Conservation (phyloP, 1,284 basidiomycete genomes). For the Xanthoconium separans region DNA sequence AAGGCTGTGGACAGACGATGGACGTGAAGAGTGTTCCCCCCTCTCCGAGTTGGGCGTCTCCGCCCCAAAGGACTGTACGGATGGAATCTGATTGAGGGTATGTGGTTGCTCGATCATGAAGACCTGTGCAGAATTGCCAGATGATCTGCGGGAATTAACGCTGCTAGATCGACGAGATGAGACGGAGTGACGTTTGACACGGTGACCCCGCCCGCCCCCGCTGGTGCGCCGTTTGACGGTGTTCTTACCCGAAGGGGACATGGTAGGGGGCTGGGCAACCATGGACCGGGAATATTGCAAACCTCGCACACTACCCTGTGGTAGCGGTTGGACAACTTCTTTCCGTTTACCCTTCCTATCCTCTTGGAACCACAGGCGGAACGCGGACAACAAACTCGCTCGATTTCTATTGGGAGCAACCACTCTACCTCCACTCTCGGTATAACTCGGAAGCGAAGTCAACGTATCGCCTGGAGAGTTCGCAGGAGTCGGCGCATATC, state of each 20-base stretch:
- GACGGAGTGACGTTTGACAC: slow-evolving; percentile 59
- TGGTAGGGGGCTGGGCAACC: slow-evolving; percentile 13
- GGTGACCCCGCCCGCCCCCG: slow-evolving; percentile 46
- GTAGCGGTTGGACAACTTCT: slow-evolving; percentile 33
- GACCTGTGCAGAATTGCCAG: slow-evolving; percentile 63
- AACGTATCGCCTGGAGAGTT: slow-evolving; percentile 54
- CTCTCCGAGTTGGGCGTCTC: slow-evolving; percentile 78
- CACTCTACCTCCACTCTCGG: slow-evolving; percentile 35
- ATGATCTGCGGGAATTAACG: slow-evolving; percentile 76
- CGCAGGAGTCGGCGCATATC: slow-evolving; percentile 44
- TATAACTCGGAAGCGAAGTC: slow-evolving; percentile 56
- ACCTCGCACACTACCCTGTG: slow-evolving; percentile 30
- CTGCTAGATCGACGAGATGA: slow-evolving; percentile 80
- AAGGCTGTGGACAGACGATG: slow-evolving; percentile 72
- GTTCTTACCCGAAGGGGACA: slow-evolving; percentile 33
- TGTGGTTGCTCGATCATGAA: slow-evolving; percentile 55
- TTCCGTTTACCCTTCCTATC: slow-evolving; percentile 77
- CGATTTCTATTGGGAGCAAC: slow-evolving; percentile 49
- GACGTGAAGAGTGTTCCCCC: slow-evolving; percentile 70
- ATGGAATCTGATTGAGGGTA: slow-evolving; percentile 47
- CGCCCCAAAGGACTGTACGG: slow-evolving; percentile 64
- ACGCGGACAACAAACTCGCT: slow-evolving; percentile 69
- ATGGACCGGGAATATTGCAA: slow-evolving; percentile 30
- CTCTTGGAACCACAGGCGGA: slow-evolving; percentile 79
- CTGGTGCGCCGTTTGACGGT: slow-evolving; percentile 49